Evolutionary conservation across 176 grass and related monocot species (phyloP).

Genomic region (Carex myosuroides): DNA sequence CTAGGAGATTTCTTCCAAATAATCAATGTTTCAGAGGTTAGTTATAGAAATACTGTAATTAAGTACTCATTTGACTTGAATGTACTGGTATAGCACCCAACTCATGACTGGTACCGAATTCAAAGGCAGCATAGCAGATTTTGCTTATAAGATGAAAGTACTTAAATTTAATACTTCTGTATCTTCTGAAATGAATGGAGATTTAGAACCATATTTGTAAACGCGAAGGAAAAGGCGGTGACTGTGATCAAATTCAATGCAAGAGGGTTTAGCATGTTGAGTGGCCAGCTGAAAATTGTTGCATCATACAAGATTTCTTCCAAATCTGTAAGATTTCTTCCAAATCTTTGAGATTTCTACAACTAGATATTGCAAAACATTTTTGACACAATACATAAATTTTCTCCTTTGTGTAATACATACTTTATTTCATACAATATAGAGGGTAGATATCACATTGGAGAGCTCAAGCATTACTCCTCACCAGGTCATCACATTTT

Average conservation of each 20-base stretch:
- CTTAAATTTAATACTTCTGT: constrained; percentile 34
- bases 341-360: constrained; percentile 40
- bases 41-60: neutral
- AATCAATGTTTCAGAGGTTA: constrained; percentile 69
- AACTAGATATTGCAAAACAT: neutral
- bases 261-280: constrained; percentile 55
- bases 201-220: constrained; percentile 77
- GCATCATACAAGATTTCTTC: constrained; percentile 58
- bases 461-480: constrained; percentile 74
- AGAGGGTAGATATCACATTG: constrained; percentile 91
- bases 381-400: neutral
- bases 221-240: constrained; percentile 81
- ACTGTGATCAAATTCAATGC: constrained; percentile 78
- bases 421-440: constrained; percentile 15
- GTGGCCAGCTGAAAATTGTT: constrained; percentile 75
- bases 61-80: neutral
- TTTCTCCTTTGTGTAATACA: neutral
- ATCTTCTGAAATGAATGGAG: constrained; percentile 68
- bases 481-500: constrained; percentile 43
- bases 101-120: neutral
- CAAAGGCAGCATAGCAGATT: neutral
- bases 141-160: neutral
- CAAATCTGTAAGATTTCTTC: constrained; percentile 45
- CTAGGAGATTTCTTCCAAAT: constrained; percentile 85
- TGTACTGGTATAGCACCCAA: neutral